A percentile compares a stretch with the other conserved stretches of the same genome.
These are phyloP conservation scores for Agrostemma githago DNA, from an alignment of 148 eudicot genomes.

Conservation along the genomic window DNA sequence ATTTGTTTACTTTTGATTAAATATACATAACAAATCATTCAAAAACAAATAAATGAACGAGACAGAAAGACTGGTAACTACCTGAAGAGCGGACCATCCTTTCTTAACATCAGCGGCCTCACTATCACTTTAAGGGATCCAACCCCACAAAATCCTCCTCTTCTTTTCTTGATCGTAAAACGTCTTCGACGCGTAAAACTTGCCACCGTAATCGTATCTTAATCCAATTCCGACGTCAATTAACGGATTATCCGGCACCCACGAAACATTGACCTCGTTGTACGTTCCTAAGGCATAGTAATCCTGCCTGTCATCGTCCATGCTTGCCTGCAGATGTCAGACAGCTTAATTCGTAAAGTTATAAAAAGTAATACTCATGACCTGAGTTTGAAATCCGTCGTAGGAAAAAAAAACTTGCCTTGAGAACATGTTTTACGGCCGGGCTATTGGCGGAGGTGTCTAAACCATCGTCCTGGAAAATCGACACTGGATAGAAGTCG, in stretches of 20 bases:
- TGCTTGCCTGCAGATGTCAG: too few species aligned
- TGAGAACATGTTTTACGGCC: constrained; percentile 63
- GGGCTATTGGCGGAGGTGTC: constrained; percentile 57
- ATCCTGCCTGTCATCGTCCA: constrained; percentile 69
- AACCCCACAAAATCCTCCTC: constrained; percentile 77
- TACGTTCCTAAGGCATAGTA: constrained; percentile 68
- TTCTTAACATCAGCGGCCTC: constrained; percentile 51
- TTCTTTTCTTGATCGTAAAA: constrained; percentile 57
- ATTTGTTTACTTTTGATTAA: too few species aligned
- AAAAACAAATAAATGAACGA: neutral
- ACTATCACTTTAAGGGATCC: constrained; percentile 61
- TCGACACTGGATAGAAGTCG: constrained; percentile 71
- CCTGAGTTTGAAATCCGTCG: too few species aligned
- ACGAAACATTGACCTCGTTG: constrained; percentile 30
- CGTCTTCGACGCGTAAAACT: constrained; percentile 75
- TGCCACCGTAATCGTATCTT: constrained; percentile 77
- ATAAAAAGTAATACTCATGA: too few species aligned
- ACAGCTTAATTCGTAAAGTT: too few species aligned
- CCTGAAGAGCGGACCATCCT: constrained; percentile 85
- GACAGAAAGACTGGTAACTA: constrained; percentile 35
- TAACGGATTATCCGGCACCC: constrained; percentile 59
- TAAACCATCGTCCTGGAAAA: constrained; percentile 39
- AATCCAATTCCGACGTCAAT: constrained; percentile 63
- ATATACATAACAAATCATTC: too few species aligned
- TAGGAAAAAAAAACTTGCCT: too few species aligned